A percentile compares a stretch with the other conserved stretches of the same genome.
phyloP scores from a whole-genome alignment of 495 filamentous ascomycete species.

The Penicillium longicatenatum region DNA sequence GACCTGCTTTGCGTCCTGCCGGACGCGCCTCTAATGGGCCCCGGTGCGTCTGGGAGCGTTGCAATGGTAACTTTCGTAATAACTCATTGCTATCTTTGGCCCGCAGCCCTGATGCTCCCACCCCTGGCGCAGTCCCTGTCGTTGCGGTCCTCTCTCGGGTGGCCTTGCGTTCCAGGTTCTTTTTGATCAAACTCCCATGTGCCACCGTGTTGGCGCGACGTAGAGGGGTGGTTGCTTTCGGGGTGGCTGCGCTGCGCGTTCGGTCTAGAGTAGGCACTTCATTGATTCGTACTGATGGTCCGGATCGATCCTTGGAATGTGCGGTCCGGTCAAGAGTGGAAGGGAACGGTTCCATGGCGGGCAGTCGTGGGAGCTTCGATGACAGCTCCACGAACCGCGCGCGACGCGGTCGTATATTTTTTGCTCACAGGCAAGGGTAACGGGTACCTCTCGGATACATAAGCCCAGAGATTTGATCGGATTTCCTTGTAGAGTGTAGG shows the following conservation, averaged over 20 bases:
- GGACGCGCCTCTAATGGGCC: slow-evolving; percentile 35
- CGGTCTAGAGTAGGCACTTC: slow-evolving; percentile 20
- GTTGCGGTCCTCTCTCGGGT: slow-evolving; percentile 32
- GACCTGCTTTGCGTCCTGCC: slow-evolving; percentile 58
- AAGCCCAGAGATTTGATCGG: neutral
- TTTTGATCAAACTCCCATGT: slow-evolving; percentile 37
- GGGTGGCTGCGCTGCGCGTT: slow-evolving; percentile 23
- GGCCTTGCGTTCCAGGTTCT: slow-evolving; percentile 35
- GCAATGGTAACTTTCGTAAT: slow-evolving; percentile 44
- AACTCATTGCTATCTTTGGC: slow-evolving; percentile 52
- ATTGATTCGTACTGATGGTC: slow-evolving; percentile 23
- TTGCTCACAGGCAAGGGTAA: slow-evolving; percentile 4
- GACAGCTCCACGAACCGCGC: slow-evolving; percentile 20
- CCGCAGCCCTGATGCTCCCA: slow-evolving; percentile 23
- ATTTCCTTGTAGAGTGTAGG: neutral
- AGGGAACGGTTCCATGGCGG: slow-evolving; percentile 29
- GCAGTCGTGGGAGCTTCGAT: slow-evolving; percentile 16
- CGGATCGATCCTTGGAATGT: slow-evolving; percentile 19
- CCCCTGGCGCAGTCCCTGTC: slow-evolving; percentile 23
- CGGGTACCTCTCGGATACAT: neutral
- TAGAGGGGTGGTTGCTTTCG: slow-evolving; percentile 28
- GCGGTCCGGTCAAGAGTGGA: slow-evolving; percentile 15
- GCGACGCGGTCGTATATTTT: slow-evolving; percentile 15
- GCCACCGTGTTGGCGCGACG: slow-evolving; percentile 49
- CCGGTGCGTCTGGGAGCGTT: slow-evolving; percentile 37